Percentiles rank a stretch among this genome's conserved stretches.
Evolutionary conservation across 352 stramenopile species (phyloP).

Genomic region (Phytophthora pisi): DNA sequence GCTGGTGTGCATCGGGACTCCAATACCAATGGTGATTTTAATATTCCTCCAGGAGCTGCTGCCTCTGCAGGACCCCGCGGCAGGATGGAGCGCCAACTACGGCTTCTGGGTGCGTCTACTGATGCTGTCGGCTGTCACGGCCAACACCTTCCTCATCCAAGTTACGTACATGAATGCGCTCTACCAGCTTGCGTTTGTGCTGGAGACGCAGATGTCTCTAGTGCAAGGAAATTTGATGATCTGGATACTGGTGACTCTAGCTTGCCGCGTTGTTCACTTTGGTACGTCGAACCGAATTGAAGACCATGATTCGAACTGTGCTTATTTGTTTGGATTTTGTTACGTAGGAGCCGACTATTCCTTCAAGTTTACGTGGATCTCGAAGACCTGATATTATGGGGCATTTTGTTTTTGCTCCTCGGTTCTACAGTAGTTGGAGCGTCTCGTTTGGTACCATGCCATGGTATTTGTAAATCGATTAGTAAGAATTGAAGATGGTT

Average conservation of each 20-base stretch:
- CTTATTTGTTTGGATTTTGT: not conserved
- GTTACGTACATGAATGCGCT: conserved; percentile 22
- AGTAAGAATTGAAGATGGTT: not conserved
- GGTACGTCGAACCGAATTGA: conserved; percentile 13
- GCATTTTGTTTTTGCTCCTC: no score
- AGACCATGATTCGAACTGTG: no score
- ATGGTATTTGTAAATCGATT: not conserved
- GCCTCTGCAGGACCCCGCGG: conserved; percentile 19
- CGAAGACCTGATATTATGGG: not conserved
- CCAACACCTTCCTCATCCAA: conserved; percentile 16
- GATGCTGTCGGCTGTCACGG: conserved; percentile 11
- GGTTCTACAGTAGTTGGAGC: not conserved
- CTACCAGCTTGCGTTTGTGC: conserved; percentile 39
- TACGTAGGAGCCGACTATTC: conserved; percentile 29
- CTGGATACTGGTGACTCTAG: conserved; percentile 30
- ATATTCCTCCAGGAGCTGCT: conserved; percentile 19
- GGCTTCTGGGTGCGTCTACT: conserved; percentile 21
- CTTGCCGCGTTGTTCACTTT: conserved; percentile 29
- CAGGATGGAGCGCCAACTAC: conserved; percentile 20
- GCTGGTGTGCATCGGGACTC: conserved; percentile 14
- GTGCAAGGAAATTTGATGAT: conserved; percentile 30
- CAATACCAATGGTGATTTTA: conserved; percentile 16
- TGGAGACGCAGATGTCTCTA: conserved; percentile 33
- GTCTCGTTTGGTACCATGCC: not conserved
- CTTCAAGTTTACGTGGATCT: conserved; percentile 31